phyloP scores from a whole-genome alignment of 306 rosid genomes.

The Casuarina equisetifolia region DNA sequence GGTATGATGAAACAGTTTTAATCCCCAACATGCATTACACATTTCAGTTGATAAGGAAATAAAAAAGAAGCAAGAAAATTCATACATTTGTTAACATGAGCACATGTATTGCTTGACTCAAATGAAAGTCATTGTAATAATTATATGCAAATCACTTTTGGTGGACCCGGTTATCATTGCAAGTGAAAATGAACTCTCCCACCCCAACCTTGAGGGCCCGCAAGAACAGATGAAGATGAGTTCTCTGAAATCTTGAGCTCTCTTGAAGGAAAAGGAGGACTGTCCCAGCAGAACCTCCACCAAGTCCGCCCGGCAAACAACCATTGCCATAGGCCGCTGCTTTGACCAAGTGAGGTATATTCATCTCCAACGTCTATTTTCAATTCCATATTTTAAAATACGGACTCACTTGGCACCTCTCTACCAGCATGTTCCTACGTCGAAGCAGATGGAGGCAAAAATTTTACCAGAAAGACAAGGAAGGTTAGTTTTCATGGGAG shows the following conservation, averaged over 20 bases:
- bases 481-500: too few relatives aligned
- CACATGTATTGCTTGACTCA: constrained; percentile 14
- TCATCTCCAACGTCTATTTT: too few relatives aligned
- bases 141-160: constrained; percentile 52
- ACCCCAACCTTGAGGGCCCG: constrained; percentile 96
- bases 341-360: constrained; percentile 26
- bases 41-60: not conserved
- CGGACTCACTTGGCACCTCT: too few relatives aligned
- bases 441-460: too few relatives aligned
- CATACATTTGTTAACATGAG: constrained; percentile 6
- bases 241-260: constrained; percentile 67
- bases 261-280: constrained; percentile 90
- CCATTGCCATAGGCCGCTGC: constrained; percentile 47
- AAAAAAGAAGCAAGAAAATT: not conserved
- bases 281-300: constrained; percentile 98
- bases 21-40: constrained; percentile 1
- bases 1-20: not conserved
- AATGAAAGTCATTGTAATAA: constrained; percentile 8
- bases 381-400: too few relatives aligned
- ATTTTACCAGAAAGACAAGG: too few relatives aligned
- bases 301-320: constrained; percentile 81
- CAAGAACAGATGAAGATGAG: constrained; percentile 76
- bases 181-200: constrained; percentile 98
- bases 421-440: too few relatives aligned
- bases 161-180: constrained; percentile 77